A percentile compares a stretch with the other conserved stretches of the same genome.
Conservation (phyloP, 1,139 yeast species). For the Tardiomyces blankii region DNA sequence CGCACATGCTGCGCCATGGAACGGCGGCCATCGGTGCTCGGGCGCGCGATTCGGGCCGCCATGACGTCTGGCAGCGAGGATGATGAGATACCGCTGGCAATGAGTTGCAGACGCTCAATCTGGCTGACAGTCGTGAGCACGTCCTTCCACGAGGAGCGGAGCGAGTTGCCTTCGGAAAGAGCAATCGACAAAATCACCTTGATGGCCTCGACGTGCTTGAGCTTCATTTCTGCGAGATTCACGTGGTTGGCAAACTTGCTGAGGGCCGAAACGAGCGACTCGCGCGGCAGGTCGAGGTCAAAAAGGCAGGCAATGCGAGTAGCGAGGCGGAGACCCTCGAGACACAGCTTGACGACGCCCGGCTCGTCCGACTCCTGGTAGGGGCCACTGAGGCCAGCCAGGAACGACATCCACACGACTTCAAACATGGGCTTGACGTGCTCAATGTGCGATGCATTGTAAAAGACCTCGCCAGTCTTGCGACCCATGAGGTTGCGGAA, state of each 20-base stretch:
- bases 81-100: constrained; percentile 83
- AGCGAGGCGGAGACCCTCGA: constrained; percentile 79
- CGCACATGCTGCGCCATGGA: constrained; percentile 3
- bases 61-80: constrained; percentile 74
- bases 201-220: constrained; percentile 75
- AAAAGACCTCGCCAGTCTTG: constrained; percentile 28
- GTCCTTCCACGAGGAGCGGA: constrained; percentile 75
- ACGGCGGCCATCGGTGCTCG: constrained; percentile 1
- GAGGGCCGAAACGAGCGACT: constrained; percentile 82
- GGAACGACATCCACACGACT: constrained; percentile 90
- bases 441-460: constrained; percentile 68
- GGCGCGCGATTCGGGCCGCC: constrained; percentile 1
- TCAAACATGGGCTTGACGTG: constrained; percentile 93
- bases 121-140: constrained; percentile 77
- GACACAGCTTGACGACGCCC: constrained; percentile 57
- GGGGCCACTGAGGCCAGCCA: constrained; percentile 91
- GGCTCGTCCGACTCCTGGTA: constrained; percentile 81
- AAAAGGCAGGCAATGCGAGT: constrained; percentile 78
- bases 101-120: constrained; percentile 77
- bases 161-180: constrained; percentile 60
- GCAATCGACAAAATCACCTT: constrained; percentile 67
- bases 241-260: constrained; percentile 77
- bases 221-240: constrained; percentile 66
- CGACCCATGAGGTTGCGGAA: constrained; percentile 58
- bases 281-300: constrained; percentile 73